phyloP scores from a whole-genome alignment of 2,329 filamentous ascomycete genomes.

The Penicillium psychrosexuale region DNA sequence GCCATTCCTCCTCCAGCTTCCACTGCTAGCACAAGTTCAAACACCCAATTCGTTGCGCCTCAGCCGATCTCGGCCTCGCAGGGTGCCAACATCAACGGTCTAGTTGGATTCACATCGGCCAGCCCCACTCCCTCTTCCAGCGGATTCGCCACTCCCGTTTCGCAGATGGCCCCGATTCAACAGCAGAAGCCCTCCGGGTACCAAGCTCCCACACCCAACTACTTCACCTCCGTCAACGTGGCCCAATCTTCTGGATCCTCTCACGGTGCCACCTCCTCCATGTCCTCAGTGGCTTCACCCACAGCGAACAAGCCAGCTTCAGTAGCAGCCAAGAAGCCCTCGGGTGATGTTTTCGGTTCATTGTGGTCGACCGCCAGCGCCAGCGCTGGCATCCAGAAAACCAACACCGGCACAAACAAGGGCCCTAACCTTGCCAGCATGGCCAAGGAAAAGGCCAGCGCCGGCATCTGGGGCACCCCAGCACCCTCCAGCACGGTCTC shows the following conservation, averaged over 20 bases:
- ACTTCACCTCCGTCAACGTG: constrained; percentile 75
- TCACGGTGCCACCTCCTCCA: constrained; percentile 38
- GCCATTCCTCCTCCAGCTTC: constrained; percentile 47
- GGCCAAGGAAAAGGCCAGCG: constrained; percentile 95
- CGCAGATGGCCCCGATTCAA: constrained; percentile 35
- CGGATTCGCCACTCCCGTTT: constrained; percentile 54
- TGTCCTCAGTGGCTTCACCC: constrained; percentile 38
- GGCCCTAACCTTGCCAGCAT: constrained; percentile 86
- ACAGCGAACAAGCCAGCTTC: constrained; percentile 49
- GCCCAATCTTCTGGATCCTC: constrained; percentile 31
- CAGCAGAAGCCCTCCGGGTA: constrained; percentile 61
- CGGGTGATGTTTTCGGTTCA: constrained; percentile 82
- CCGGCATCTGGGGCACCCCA: constrained; percentile 85
- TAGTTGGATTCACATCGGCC: constrained; percentile 76
- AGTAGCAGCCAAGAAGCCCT: constrained; percentile 42
- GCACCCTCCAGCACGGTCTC: constrained; percentile 53
- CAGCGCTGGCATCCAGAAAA: constrained; percentile 72
- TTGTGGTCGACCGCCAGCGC: constrained; percentile 71
- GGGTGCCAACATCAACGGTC: constrained; percentile 72
- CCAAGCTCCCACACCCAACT: constrained; percentile 82
- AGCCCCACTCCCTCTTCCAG: constrained; percentile 64
- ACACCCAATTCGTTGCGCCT: constrained; percentile 73
- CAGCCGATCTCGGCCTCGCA: constrained; percentile 82
- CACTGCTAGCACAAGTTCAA: constrained; percentile 47
- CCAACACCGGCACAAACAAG: constrained; percentile 56